Evolutionary conservation across 129 eudicot species (phyloP).

Genomic region (Flaveria trinervia): DNA sequence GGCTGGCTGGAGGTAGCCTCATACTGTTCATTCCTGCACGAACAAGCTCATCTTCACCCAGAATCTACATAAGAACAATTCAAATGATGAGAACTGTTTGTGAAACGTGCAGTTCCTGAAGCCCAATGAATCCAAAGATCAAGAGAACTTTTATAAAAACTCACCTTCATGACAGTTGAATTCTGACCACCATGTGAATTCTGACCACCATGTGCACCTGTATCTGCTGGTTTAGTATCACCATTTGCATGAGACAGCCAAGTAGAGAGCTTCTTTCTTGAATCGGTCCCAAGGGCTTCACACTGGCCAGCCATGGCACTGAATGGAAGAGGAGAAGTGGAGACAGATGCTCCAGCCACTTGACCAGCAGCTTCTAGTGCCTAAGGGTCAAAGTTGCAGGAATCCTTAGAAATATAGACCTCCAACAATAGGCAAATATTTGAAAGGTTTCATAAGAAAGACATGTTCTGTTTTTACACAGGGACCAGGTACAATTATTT

Average conservation of each 20-base stretch:
- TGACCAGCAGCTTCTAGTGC: constrained; percentile 99
- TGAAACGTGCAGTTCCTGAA: not conserved
- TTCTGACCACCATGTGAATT: constrained; percentile 26
- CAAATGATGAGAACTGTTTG: not conserved
- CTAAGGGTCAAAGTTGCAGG: constrained; percentile 37
- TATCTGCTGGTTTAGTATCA: constrained; percentile 36
- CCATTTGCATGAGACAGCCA: constrained; percentile 67
- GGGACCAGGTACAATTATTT: constrained; percentile 4
- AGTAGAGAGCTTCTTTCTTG: constrained; percentile 83
- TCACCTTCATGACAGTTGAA: constrained; percentile 49
- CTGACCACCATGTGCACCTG: constrained; percentile 10
- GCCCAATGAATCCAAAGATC: not conserved
- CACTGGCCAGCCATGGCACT: constrained; percentile 91
- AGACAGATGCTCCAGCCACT: constrained; percentile 91
- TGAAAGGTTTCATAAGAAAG: not conserved
- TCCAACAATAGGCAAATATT: not conserved
- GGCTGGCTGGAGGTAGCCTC: constrained; percentile 98
- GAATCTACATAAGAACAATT: constrained; percentile 44
- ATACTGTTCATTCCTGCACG: constrained; percentile 39
- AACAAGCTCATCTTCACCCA: constrained; percentile 41
- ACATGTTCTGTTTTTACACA: not conserved
- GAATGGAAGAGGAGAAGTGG: constrained; percentile 94
- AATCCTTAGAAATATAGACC: constrained; percentile 1
- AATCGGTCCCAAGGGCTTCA: constrained; percentile 81
- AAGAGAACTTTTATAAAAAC: not conserved